Percentiles rank a stretch among this genome's conserved stretches.
These are phyloP conservation scores for Penicillium robsamsonii DNA, from an alignment of 495 filamentous ascomycete species.

Conservation along the genomic window DNA sequence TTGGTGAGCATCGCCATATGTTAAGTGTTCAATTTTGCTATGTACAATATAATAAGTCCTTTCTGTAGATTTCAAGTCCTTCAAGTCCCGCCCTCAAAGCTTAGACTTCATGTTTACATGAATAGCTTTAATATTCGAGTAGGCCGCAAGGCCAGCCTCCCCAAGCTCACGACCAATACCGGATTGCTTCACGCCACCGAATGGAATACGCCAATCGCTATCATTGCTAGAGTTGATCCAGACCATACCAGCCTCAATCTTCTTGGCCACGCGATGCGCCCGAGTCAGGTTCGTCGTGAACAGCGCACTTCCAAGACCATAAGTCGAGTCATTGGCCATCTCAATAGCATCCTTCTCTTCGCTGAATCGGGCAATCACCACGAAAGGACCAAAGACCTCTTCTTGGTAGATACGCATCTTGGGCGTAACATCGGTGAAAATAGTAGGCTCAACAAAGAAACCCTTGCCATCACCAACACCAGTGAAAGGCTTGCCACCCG, in stretches of 20 bases:
- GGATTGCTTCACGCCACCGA: constrained; percentile 91
- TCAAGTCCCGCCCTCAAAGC: constrained; percentile 13
- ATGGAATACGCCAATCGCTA: constrained; percentile 69
- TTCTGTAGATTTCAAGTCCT: background rate
- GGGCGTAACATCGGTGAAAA: constrained; percentile 42
- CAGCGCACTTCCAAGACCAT: constrained; percentile 52
- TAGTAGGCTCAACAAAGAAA: constrained; percentile 54
- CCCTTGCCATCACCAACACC: constrained; percentile 36
- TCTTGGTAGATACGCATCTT: constrained; percentile 52
- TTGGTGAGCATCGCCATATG: background rate
- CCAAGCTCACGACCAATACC: constrained; percentile 86
- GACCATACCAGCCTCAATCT: constrained; percentile 53
- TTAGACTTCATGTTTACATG: constrained; percentile 62
- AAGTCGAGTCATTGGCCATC: constrained; percentile 47
- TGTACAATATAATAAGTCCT: background rate
- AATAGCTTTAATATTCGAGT: constrained; percentile 71
- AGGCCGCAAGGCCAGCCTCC: constrained; percentile 76
- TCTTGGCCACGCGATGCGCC: constrained; percentile 47
- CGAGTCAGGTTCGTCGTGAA: constrained; percentile 48
- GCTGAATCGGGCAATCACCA: constrained; percentile 48
- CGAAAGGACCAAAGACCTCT: constrained; percentile 60
- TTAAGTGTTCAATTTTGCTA: background rate
- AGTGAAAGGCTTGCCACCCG: constrained; percentile 70
- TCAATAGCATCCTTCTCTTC: constrained; percentile 51
- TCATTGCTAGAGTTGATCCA: constrained; percentile 66